Base-by-base conservation (phyloP, 306 rosid genomes). In the Ceratonia siliqua region DNA sequence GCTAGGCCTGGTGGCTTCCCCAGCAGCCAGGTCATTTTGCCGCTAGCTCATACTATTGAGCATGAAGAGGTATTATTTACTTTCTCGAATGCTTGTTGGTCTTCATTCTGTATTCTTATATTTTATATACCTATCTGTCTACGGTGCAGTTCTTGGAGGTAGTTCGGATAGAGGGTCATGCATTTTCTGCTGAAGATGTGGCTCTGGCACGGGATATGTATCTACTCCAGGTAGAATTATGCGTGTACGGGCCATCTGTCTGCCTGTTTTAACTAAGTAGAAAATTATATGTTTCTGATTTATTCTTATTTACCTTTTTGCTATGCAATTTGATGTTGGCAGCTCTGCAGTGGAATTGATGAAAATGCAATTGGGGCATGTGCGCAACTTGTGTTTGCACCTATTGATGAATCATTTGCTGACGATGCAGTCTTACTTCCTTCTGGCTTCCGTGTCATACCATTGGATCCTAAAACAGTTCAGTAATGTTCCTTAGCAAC, bases 311-410 rank as follows among this genome's bases (percentile, higher is more conserved):
- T 39, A n/a, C n/a, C n/a, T 22, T 27, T 15, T 72, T 2, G 8
- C 30, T 58, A 1, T 62, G 6, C n/a, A 73, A 66, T 73, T 59
- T 73, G 32, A 65, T 81, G 35, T 61, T 68, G 56, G 78, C 74
- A 95, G 99, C 89, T 92, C 43, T 95, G 99, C 83, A 95, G 99
- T 74, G 99, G 99, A 81, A 95, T 95, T 97, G 99, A 95, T 67
- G 99, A 95, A 87, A 92, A 84, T 75, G 98, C 99, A 65, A 85
- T 92, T 28, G 99, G 99, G 69, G 89, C 98, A 32, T 90, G 96
- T 84, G 98, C 99, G 6, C 98, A 95, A 75, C 97, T 95, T n/a
- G 87, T 95, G 56, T 95, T 92, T 72, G 99, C 99, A 81, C 99
- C 99, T 33, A 95, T 95, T 61, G 99, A 95, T 84, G 97, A 96